Conservation (phyloP, 306 rosid genomes). For the Vigna mungo region DNA sequence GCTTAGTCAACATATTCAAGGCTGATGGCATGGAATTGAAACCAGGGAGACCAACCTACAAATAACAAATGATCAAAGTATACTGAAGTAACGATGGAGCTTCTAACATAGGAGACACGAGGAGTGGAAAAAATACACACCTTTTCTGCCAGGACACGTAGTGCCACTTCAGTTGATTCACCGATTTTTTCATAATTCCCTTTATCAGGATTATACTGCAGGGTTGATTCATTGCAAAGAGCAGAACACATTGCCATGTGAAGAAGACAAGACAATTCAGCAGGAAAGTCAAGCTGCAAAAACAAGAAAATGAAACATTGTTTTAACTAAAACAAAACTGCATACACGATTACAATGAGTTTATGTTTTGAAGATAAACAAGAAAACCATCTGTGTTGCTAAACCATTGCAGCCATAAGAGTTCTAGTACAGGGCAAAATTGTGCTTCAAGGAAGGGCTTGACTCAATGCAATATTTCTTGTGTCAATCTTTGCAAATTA, state of each 20-base stretch:
- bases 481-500: conserved; percentile 18
- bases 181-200: conserved; percentile 95
- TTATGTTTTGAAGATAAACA: conserved; percentile 24
- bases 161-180: conserved; percentile 99
- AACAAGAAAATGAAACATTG: conserved; percentile 41
- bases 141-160: conserved; percentile 94
- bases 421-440: background rate
- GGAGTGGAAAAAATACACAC: conserved; percentile 52
- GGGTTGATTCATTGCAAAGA: conserved; percentile 88
- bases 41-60: conserved; percentile 97
- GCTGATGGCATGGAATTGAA: conserved; percentile 94
- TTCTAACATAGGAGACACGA: conserved; percentile 36
- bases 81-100: conserved; percentile 30
- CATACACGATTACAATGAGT: conserved; percentile 15
- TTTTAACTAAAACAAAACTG: conserved; percentile 25
- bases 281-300: conserved; percentile 86
- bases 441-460: background rate
- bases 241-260: conserved; percentile 96
- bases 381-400: conserved; percentile 23
- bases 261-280: conserved; percentile 85
- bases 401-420: background rate
- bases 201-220: conserved; percentile 94
- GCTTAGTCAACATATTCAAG: conserved; percentile 89
- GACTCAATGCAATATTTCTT: background rate
- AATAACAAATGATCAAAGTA: conserved; percentile 34